A percentile compares a stretch with the other conserved stretches of the same genome.
Evolutionary conservation across 805 yeast species (phyloP).

Genomic region (Candida loeiensis): DNA sequence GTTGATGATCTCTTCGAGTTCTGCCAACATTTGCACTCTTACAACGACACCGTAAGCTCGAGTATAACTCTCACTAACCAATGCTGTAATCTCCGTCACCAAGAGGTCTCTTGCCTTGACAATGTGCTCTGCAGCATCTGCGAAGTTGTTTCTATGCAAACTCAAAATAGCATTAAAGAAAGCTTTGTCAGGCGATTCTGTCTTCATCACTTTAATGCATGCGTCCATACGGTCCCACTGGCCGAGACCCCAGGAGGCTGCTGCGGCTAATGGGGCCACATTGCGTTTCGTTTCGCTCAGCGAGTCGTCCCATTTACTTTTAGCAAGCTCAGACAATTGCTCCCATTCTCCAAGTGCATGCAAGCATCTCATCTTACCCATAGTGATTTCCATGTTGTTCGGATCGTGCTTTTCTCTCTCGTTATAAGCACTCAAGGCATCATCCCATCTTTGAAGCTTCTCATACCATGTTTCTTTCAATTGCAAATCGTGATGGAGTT

Average conservation of each 20-base stretch:
- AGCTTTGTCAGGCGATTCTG: constrained; percentile 90
- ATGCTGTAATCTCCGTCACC: constrained; percentile 89
- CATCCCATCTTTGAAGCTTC: constrained; percentile 96
- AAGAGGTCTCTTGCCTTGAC: constrained; percentile 81
- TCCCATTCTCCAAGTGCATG: constrained; percentile 99
- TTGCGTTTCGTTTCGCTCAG: constrained; percentile 70
- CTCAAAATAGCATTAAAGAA: constrained; percentile 89
- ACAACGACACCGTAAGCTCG: constrained; percentile 97
- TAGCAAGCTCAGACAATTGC: constrained; percentile 77
- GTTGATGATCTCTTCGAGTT: constrained; percentile 87
- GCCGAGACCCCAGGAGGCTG: constrained; percentile 97
- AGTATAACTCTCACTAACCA: constrained; percentile 92
- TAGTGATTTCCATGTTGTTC: constrained; percentile 78
- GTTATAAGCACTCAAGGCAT: constrained; percentile 86
- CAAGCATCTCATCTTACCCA: constrained; percentile 97
- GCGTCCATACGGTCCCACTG: constrained; percentile 97
- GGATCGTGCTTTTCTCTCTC: constrained; percentile 65
- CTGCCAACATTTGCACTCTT: constrained; percentile 95
- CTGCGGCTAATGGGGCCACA: constrained; percentile 97
- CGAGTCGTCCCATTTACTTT: constrained; percentile 76
- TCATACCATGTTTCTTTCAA: constrained; percentile 98
- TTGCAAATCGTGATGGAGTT: constrained; percentile 83
- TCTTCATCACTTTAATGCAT: constrained; percentile 84
- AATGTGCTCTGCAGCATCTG: constrained; percentile 75
- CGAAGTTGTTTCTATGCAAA: constrained; percentile 81